Conservation (phyloP, 352 stramenopile genomes). For the Pilasporangium apinafurcum region DNA sequence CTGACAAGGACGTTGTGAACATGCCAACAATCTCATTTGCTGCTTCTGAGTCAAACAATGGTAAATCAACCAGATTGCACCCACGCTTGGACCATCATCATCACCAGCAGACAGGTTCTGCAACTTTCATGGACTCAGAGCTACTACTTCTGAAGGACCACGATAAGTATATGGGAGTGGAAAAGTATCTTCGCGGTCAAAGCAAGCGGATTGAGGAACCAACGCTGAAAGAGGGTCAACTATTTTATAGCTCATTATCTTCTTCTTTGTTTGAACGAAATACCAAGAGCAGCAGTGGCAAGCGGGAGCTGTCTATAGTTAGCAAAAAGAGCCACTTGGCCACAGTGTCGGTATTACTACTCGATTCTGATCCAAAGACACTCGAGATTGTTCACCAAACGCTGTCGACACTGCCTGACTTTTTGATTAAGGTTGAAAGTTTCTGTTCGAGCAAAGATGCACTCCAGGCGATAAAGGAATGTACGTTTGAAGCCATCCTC, state of each 20-base stretch:
- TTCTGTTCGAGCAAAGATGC: constrained; percentile 52
- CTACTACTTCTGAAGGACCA: constrained; percentile 16
- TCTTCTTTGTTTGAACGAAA: not conserved
- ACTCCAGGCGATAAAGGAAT: constrained; percentile 35
- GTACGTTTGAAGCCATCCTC: constrained; percentile 79
- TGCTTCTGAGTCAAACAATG: too few species aligned
- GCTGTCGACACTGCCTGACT: constrained; percentile 9
- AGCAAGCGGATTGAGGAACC: constrained; percentile 37
- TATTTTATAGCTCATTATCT: constrained; percentile 19
- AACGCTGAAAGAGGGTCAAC: constrained; percentile 21
- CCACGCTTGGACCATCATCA: too few species aligned
- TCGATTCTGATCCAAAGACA: constrained; percentile 24
- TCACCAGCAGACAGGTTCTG: too few species aligned
- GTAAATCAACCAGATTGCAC: too few species aligned
- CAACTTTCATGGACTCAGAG: too few species aligned
- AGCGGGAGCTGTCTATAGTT: too few species aligned
- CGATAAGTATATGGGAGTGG: constrained; percentile 27
- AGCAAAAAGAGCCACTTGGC: not conserved
- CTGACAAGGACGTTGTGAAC: too few species aligned
- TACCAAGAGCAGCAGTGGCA: not conserved
- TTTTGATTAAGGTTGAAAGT: constrained; percentile 43
- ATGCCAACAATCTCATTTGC: too few species aligned
- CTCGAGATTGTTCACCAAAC: constrained; percentile 29
- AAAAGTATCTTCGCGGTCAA: constrained; percentile 58
- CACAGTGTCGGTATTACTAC: constrained; percentile 15